Evolutionary conservation across 2,329 filamentous ascomycete genomes (phyloP).

Genomic region (Monosporascus sp.): DNA sequence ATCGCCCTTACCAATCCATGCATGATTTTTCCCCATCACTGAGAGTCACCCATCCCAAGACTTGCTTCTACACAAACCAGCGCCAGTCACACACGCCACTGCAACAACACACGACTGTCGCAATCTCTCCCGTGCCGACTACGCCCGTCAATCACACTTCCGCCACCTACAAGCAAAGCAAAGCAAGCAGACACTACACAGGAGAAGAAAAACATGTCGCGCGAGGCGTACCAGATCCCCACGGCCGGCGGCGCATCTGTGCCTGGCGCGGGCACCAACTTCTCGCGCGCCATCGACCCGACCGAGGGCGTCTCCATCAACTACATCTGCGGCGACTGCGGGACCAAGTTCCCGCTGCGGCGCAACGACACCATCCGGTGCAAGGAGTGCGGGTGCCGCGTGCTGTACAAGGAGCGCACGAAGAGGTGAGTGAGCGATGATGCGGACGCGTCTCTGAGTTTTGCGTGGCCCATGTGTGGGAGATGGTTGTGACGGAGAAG

Average conservation of each 20-base stretch:
- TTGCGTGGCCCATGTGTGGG: too few relatives aligned
- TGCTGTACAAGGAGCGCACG: constrained; percentile 95
- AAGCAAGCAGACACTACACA: neutral
- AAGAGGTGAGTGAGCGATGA: constrained; percentile 65
- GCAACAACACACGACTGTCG: too few relatives aligned
- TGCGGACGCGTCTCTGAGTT: too few relatives aligned
- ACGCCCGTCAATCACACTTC: neutral
- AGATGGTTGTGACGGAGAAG: neutral
- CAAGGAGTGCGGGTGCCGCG: constrained; percentile 89
- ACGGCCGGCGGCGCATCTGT: constrained; percentile 40
- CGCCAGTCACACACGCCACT: too few relatives aligned
- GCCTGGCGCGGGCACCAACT: constrained; percentile 36
- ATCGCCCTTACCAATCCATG: neutral
- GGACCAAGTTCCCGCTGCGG: constrained; percentile 68
- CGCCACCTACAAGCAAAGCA: neutral
- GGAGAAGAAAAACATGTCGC: constrained; percentile 46
- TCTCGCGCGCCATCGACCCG: constrained; percentile 34
- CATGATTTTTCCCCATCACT: neutral
- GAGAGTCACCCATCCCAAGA: too few relatives aligned
- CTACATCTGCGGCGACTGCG: constrained; percentile 82
- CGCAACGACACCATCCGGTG: constrained; percentile 78
- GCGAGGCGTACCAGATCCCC: constrained; percentile 75
- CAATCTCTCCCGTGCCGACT: neutral
- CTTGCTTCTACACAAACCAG: too few relatives aligned
- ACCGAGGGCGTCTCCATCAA: constrained; percentile 54